Evolutionary conservation across 495 filamentous ascomycete genomes (phyloP), one percentile per base, ranked within the genome.

Genomic region (Penicillium argentinense): DNA sequence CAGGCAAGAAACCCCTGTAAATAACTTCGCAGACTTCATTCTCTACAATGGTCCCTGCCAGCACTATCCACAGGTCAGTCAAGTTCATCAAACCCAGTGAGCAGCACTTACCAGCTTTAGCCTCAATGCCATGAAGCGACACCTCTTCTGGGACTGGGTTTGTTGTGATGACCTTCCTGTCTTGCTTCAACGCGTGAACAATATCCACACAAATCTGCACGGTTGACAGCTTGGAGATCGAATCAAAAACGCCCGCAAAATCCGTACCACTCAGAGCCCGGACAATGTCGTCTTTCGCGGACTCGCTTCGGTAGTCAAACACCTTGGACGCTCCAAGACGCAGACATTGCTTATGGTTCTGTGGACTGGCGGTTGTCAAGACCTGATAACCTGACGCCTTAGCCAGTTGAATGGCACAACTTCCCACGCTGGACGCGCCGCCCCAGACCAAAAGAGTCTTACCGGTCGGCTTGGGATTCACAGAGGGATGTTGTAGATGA

Each of bases 331-430:
- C 84, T 11, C 85, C 83, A 1, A 84, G 69, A 2, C 47, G 50
- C 54, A n/a, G n/a, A n/a, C n/a, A n/a, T n/a, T n/a, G n/a, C n/a
- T n/a, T n/a, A n/a, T n/a, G n/a, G n/a, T n/a, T n/a, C n/a, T n/a
- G n/a, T n/a, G n/a, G n/a, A n/a, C n/a, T n/a, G 0, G 76, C 71
- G 0, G 79, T 81, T 1, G 74, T 66, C 22, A 83, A 55, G 5
- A 86, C 81, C n/a, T 73, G 69, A 5, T 72, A 64, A 2, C 82
- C 82, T 0, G 80, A 65, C 3, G 76, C 75, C 9, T 61, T 57
- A 2, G 77, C 78, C 19, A 83, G 72, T 52, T 86, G 84, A 42
- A 83, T 81, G 0, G 75, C 77, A 42, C 72, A 72, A 45, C 66
- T 63, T 11, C 83, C 83, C 9, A 85, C 77, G 19, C 73, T 73